Conservation (phyloP, 345 rosid species). For the Corchorus capsularis region DNA sequence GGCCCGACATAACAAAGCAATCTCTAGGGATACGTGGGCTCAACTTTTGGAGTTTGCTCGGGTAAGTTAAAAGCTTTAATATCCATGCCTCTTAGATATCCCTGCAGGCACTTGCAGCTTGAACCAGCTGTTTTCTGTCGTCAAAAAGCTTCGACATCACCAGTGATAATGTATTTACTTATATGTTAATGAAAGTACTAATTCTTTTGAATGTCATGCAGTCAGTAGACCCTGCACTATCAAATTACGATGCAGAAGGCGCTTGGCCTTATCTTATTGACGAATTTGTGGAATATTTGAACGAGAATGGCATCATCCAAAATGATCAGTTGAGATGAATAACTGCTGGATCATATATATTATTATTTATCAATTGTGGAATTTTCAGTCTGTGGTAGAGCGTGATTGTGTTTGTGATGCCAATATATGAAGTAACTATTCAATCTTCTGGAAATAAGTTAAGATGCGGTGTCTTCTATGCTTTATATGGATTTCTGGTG, state of each 20-base stretch:
- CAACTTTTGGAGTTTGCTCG: slow-evolving; percentile 87
- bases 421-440: no score
- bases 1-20: slow-evolving; percentile 97
- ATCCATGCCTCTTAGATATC: not conserved
- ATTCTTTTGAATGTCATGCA: slow-evolving; percentile 33
- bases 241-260: slow-evolving; percentile 89
- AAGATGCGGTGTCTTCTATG: not conserved
- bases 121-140: no score
- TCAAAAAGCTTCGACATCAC: no score
- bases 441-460: not conserved
- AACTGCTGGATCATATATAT: slow-evolving; percentile 5
- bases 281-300: slow-evolving; percentile 91
- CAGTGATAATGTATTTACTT: no score
- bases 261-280: slow-evolving; percentile 99
- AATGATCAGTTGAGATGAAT: slow-evolving; percentile 31
- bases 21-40: slow-evolving; percentile 96
- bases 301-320: slow-evolving; percentile 57
- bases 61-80: slow-evolving; percentile 48
- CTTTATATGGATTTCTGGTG: slow-evolving; percentile 3
- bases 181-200: not conserved
- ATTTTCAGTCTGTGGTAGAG: not conserved
- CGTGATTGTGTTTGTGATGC: slow-evolving; percentile 21
- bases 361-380: not conserved
- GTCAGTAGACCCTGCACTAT: slow-evolving; percentile 64
- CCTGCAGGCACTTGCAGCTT: not conserved